phyloP scores from a whole-genome alignment of 257 asterid genomes.

The Solanum corneliomulleri region DNA sequence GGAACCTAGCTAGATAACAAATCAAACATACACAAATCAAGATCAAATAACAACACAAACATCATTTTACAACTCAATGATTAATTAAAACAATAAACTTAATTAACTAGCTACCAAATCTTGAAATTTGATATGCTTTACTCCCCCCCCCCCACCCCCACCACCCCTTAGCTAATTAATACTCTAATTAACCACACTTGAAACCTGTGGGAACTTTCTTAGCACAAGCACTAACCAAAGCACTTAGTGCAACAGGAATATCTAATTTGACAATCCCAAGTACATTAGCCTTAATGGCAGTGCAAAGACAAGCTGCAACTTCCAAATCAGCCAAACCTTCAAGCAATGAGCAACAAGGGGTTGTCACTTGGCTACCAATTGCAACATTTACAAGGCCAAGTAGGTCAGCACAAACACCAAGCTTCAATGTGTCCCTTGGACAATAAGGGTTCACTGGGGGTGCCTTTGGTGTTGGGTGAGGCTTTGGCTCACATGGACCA shows the following conservation, averaged over 20 bases:
- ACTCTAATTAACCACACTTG: constrained; percentile 30
- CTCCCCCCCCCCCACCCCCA: too few species aligned
- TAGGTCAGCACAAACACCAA: constrained; percentile 9
- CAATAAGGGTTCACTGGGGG: constrained; percentile 29
- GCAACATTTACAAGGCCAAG: constrained; percentile 6
- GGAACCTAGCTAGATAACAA: background rate
- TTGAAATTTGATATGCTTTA: background rate
- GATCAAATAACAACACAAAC: background rate
- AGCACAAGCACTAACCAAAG: constrained; percentile 46
- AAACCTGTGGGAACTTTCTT: constrained; percentile 64
- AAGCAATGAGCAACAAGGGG: constrained; percentile 6
- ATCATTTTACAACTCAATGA: background rate
- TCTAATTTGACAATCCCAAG: constrained; percentile 66
- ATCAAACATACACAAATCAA: background rate
- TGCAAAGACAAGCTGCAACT: constrained; percentile 44
- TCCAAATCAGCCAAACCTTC: constrained; percentile 30
- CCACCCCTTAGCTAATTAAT: background rate
- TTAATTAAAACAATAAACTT: background rate
- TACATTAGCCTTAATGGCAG: constrained; percentile 10
- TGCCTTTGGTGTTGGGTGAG: constrained; percentile 16
- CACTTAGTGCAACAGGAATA: constrained; percentile 67
- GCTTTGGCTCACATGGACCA: constrained; percentile 13
- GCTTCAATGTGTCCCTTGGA: constrained; percentile 9
- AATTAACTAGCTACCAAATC: background rate
- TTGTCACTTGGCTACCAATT: background rate